phyloP scores from a whole-genome alignment of 164 flowering plant species.

The Vitis rupestris region DNA sequence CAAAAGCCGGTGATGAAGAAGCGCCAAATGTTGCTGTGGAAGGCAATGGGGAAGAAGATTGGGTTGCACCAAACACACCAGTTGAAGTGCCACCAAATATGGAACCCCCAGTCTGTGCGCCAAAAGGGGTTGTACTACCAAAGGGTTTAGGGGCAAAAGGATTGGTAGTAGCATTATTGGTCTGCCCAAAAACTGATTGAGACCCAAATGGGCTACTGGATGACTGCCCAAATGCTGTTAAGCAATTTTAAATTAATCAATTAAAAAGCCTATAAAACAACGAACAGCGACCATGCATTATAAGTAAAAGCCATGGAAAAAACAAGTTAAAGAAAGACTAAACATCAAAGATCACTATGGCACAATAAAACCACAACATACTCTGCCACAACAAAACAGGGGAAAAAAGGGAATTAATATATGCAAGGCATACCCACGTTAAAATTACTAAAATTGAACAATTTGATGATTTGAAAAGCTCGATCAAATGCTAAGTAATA shows the following conservation, averaged over 20 bases:
- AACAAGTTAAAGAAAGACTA: background rate
- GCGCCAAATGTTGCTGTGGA: conserved; percentile 81
- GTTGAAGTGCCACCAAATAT: conserved; percentile 92
- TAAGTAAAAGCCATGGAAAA: background rate
- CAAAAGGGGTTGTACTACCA: conserved; percentile 76
- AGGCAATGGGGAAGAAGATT: conserved; percentile 63
- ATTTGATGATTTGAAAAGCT: too few species aligned
- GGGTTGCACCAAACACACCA: conserved; percentile 83
- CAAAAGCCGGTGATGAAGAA: conserved; percentile 76
- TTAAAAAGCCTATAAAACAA: background rate
- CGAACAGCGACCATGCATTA: background rate
- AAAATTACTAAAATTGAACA: too few species aligned
- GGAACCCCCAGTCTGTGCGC: conserved; percentile 82
- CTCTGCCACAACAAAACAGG: background rate
- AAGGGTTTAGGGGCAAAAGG: conserved; percentile 96
- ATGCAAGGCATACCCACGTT: too few species aligned
- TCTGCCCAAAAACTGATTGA: conserved; percentile 82
- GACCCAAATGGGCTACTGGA: conserved; percentile 82
- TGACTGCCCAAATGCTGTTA: conserved; percentile 95
- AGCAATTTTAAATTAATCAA: conserved; percentile 2
- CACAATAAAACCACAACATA: background rate
- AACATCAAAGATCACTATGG: background rate
- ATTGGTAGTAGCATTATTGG: conserved; percentile 60
- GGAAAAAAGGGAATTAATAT: background rate
- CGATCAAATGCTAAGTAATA: too few species aligned